Evolutionary conservation across 345 rosid species (phyloP), one percentile per base, ranked within the genome.

Genomic region (Brassica cretica): DNA sequence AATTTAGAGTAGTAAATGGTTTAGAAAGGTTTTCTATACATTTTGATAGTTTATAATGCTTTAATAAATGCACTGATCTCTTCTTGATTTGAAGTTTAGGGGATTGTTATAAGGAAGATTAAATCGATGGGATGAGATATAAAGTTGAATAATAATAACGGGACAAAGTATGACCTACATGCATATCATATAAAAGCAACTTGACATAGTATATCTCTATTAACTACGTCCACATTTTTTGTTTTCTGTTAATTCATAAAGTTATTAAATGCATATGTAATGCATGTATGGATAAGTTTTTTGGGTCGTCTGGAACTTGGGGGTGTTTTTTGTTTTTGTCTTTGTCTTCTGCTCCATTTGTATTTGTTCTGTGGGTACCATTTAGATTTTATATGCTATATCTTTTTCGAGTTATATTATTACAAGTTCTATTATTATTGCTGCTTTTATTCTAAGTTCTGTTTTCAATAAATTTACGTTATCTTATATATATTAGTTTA

Each of bases 81-180:
- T 58, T 70, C 33, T 64, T 14, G 16, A 32, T 66, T 44, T 18
- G 58, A 72, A 46, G n/a, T 12, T 56, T 5, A 64, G 19, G 24
- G 44, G 16, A 64, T 55, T 59, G 51, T 14, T 7, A 41, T 41
- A 41, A 39, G 60, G 27, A 12, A 37, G 15, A 41, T 44, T 39
- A 24, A 21, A 73, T 58, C 65, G 49, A 73, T 61, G 37, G 66
- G 66, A 78, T 51, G 70, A 30, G 65, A 68, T 46, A 51, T 5
- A 32, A 62, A 73, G 66, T 70, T 69, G 67, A 70, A 74, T 69
- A 74, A 74, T 69, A 74, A 69, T 37, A 74, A 37, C 5, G 75
- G 65, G 75, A 80, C 72, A 74, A 55, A 64, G 76, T 53, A 64
- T 80, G 82, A 74, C 72, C 82, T 74, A 80, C 82, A 80, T 74